Evolutionary conservation across 2,329 filamentous ascomycete species (phyloP).

Genomic region (Cercospora beticola): DNA sequence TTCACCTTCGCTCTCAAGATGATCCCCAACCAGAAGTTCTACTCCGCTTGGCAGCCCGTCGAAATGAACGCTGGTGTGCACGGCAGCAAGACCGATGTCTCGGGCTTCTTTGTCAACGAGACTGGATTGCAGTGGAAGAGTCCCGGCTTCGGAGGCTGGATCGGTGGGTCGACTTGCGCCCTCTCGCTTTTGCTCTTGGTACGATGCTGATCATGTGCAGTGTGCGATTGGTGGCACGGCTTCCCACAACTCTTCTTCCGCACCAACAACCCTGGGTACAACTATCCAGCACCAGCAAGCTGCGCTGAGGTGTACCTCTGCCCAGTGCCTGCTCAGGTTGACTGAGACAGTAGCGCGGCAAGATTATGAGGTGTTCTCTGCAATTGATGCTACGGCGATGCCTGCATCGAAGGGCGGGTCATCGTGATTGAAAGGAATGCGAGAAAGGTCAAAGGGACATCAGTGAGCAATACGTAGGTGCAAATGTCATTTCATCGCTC

Average conservation of each 20-base stretch:
- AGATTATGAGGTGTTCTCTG: not conserved
- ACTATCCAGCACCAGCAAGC: slow-evolving; percentile 27
- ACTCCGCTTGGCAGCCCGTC: slow-evolving; percentile 37
- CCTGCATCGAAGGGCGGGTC: not conserved
- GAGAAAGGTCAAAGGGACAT: not conserved
- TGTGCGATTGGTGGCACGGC: slow-evolving; percentile 39
- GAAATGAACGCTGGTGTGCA: slow-evolving; percentile 32
- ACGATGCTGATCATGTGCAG: slow-evolving; percentile 11
- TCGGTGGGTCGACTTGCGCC: slow-evolving; percentile 20
- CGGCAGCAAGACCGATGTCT: slow-evolving; percentile 12
- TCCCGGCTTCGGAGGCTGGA: slow-evolving; percentile 34
- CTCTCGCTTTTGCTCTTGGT: not conserved
- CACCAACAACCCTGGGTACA: slow-evolving; percentile 23
- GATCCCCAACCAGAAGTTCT: slow-evolving; percentile 27
- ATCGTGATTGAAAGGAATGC: not conserved
- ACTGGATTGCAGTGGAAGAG: slow-evolving; percentile 38
- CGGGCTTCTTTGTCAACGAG: slow-evolving; percentile 34
- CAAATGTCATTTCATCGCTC: not conserved
- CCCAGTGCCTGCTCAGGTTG: slow-evolving; percentile 10
- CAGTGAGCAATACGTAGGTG: not conserved
- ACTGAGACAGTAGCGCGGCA: not conserved
- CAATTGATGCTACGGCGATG: not conserved
- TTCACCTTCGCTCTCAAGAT: slow-evolving; percentile 33
- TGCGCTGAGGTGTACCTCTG: slow-evolving; percentile 36
- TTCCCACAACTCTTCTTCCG: slow-evolving; percentile 38